Evolutionary conservation across 2,329 filamentous ascomycete genomes (phyloP), one percentile per base, ranked within the genome.

Genomic region (Colletotrichum melonis): DNA sequence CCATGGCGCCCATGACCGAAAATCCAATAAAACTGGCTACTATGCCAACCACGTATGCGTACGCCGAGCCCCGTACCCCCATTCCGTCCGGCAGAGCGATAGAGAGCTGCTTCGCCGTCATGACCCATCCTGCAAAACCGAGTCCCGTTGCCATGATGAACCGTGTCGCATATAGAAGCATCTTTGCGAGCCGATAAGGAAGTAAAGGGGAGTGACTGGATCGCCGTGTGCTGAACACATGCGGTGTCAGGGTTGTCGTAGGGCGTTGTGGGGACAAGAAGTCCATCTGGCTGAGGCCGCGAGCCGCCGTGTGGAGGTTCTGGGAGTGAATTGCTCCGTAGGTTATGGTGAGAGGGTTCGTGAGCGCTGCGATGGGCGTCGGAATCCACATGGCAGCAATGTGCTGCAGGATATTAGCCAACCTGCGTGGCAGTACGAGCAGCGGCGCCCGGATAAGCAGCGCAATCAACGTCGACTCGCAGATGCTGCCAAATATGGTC

Each of bases 91-190:
- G 91, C 73, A 85, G 84, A 79, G 84, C 86, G 24, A 97, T 86
- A 64, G 89, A 87, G 4, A 98, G 86, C 82, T 93, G 92, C 75
- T 94, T 92, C 12, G 97, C 95, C 46, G 95, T 97, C 59, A 94
- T 93, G 9, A 98, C 94, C 97, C 97, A 99, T n/a, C 95, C 96
- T 4, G 94, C 95, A 79, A 98, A 97, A 1, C 96, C 96, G 35
- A 99, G 89, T 0, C 92, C 94, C 59, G 95, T 91, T 0, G 95
- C 94, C 91, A 98, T 97, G 79, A 98, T 93, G 80, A 96, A 94
- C 22, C 96, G 91, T 1, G 95, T 97, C 3, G 96, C 95, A 77
- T 98, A 94, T 4, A 99, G 90, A 8, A 99, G 89, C 32, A 98
- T 88, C 82, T 98, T 98, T 1, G 97, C 94, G 9, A 98, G 91